Evolutionary conservation across 495 filamentous ascomycete genomes (phyloP).

Genomic region (Penicillium coprophilum): DNA sequence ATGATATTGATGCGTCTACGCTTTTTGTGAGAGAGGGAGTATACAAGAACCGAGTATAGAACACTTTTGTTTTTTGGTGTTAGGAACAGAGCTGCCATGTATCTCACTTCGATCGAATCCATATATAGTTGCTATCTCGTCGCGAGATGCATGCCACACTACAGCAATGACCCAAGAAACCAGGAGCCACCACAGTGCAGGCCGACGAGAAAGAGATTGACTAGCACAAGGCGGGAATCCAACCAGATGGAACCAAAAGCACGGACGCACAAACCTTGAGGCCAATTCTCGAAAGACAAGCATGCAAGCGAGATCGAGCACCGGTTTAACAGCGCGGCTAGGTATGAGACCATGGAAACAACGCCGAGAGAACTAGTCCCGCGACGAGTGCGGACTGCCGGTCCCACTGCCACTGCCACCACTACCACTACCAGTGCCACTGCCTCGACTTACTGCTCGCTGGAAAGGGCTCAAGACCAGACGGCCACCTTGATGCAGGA

Average conservation of each 20-base stretch:
- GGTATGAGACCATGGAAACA: constrained; percentile 7
- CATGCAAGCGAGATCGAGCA: constrained; percentile 12
- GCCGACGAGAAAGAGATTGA: constrained; percentile 15
- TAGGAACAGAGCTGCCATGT: constrained; percentile 26
- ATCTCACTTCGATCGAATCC: constrained; percentile 23
- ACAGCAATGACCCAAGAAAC: constrained; percentile 2
- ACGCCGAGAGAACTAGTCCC: constrained; percentile 27
- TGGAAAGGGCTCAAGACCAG: constrained; percentile 44
- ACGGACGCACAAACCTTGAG: constrained; percentile 9
- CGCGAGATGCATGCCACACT: constrained; percentile 15
- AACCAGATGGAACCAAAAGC: constrained; percentile 12
- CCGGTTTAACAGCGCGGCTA: not conserved
- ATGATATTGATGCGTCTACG: constrained; percentile 11
- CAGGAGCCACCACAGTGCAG: constrained; percentile 6
- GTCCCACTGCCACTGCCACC: constrained; percentile 44
- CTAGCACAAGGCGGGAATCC: constrained; percentile 7
- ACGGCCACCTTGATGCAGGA: constrained; percentile 30
- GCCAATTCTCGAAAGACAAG: constrained; percentile 10
- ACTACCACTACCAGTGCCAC: constrained; percentile 49
- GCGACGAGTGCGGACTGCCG: constrained; percentile 46
- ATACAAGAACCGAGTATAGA: constrained; percentile 20
- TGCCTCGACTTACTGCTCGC: constrained; percentile 44
- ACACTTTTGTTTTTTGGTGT: constrained; percentile 27
- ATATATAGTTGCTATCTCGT: constrained; percentile 16
- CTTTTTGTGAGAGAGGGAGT: constrained; percentile 7